Base-by-base conservation (phyloP, 441 rosid genomes). In the Mallotus japonicus region DNA sequence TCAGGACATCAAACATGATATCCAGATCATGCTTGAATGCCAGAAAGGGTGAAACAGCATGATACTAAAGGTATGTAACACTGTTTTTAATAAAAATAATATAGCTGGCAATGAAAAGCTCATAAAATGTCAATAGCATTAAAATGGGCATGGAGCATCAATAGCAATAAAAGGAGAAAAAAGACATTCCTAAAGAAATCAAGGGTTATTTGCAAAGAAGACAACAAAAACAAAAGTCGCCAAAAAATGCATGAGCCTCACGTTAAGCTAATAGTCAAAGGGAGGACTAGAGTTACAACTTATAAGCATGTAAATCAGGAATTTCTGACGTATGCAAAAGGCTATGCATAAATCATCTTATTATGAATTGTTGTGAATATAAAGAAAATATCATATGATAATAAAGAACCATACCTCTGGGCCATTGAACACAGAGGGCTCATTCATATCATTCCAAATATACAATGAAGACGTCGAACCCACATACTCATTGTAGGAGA, bases 391-490 rank as follows among this genome's bases (percentile, higher is more conserved):
- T n/a, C 40, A 22, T 7, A 24, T 11, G 73, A 56, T 2, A 58
- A 74, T 9, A 14, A 65, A 66, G 65, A 32, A 54, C 20, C 75
- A 73, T 85, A 96, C 99, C 99, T 96, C 99, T 2, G 99, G 99
- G 71, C 98, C 99, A 66, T 96, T 96, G 82, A 93, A 96, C 67
- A 96, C 99, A 46, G 99, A 96, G 75, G 99, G 99, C 85, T 96
- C 99, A 69, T 96, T 96, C 99, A 96, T 93, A 87, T 96, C 98
- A 85, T 96, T 96, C 98, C 99, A 96, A 65, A 87, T 93, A 81
- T 93, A 88, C 77, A 96, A 82, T 0, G 97, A 89, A 15, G 97
- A 91, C 54, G 99, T 96, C 3, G 99, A 96, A 70, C 98, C 97
- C 20, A 71, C 84, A 81, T 96, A 96, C 73, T 85, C 89, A 69